Base-by-base conservation (phyloP, 1,139 yeast species). In the Sugiyamaella castrensis region DNA sequence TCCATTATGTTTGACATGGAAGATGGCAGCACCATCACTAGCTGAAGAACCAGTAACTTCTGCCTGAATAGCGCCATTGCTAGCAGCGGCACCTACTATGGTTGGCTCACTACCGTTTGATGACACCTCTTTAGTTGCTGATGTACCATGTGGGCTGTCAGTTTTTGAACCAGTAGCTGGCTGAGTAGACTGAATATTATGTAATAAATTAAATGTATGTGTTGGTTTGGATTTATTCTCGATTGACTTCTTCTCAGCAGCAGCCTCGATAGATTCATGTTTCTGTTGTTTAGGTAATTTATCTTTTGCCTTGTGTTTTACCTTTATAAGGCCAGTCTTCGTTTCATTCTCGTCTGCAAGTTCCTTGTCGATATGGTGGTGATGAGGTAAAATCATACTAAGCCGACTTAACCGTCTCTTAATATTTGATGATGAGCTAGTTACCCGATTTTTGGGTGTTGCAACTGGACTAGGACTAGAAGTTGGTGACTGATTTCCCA, bases 381-480 rank as follows among this genome's bases (percentile, higher is more conserved):
- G 41, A 11, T 41, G 41, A 16, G 47, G 47, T 16, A 38, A 30
- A 13, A 24, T 39, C 39, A 47, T 42, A 27, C 50, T 37, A 26
- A 47, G 19, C 24, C 50, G 29, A 16, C 42, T 42, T 19, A 47
- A 15, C 4, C 42, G 37, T 7, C 32, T 42, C 29, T 31, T 47
- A 33, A 47, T 31, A 34, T 24, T 40, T 13, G 49, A 40, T 2
- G 49, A 35, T 8, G 49, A 37, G 37, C 47, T 43, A 39, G 29
- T 42, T 15, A 36, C 16, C 15, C 33, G 32, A 32, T 19, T 37
- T 37, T 37, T 26, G 13, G 46, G 40, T 9, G 26, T 13, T 15
- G 33, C 15, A 11, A 41, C 38, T 4, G 33, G 44, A 27, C 37
- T 34, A 15, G 24, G 34, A 31, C 12, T 13, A 3, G 34, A n/a